phyloP scores from a whole-genome alignment of 768 basidiomycete genomes.

The Pulveroboletus sp. region DNA sequence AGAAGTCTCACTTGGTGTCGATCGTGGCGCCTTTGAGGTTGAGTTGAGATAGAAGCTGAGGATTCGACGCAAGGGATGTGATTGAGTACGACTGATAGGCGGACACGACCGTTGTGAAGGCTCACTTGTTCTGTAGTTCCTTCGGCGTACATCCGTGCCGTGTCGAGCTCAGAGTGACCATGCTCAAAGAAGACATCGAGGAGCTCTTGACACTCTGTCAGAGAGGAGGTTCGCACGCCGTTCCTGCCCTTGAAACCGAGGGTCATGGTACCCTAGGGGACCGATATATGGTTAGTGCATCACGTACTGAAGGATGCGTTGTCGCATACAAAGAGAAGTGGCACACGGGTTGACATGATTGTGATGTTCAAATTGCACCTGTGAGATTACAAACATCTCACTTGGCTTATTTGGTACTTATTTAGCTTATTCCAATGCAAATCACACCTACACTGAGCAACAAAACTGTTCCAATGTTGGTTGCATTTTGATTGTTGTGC shows the following conservation, averaged over 20 bases:
- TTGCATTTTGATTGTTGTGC: too few relatives aligned
- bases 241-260: conserved; percentile 40
- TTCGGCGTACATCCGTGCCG: conserved; percentile 44
- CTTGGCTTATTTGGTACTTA: too few relatives aligned
- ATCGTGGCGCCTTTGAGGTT: conserved; percentile 37
- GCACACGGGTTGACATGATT: conserved; percentile 26
- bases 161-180: conserved; percentile 46
- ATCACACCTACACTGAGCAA: too few relatives aligned
- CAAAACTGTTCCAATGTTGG: too few relatives aligned
- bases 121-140: conserved; percentile 53
- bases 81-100: neutral
- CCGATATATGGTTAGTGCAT: neutral
- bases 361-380: neutral
- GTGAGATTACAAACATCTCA: too few relatives aligned
- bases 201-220: conserved; percentile 39
- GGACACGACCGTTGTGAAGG: neutral
- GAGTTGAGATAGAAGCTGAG: conserved; percentile 38
- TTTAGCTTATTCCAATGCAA: too few relatives aligned
- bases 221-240: conserved; percentile 35
- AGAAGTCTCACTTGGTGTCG: conserved; percentile 42
- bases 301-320: neutral
- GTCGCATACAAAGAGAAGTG: conserved; percentile 23
- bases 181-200: conserved; percentile 40
- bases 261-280: conserved; percentile 44
- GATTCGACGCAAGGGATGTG: neutral